Evolutionary conservation across 2,329 filamentous ascomycete genomes (phyloP).

Genomic region (Dactylellina sp.): DNA sequence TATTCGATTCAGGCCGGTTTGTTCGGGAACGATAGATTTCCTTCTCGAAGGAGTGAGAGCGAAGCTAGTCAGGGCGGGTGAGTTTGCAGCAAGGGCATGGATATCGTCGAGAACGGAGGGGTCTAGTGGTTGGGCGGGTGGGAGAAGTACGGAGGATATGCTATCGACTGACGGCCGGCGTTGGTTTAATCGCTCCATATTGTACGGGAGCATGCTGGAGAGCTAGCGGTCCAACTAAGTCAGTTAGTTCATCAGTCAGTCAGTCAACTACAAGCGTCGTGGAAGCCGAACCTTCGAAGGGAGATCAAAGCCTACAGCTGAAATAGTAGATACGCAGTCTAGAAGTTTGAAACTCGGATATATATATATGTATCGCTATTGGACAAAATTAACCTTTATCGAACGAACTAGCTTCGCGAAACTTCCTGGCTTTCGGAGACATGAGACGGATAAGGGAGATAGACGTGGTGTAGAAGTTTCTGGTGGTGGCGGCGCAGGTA

Average conservation of each 20-base stretch:
- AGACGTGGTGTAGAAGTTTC: constrained; percentile 2
- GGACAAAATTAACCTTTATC: constrained; percentile 42
- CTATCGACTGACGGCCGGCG: constrained; percentile 51
- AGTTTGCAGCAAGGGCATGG: constrained; percentile 49
- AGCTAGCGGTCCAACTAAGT: constrained; percentile 6
- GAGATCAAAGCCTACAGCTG: constrained; percentile 22
- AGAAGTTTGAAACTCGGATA: not conserved
- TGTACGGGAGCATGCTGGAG: constrained; percentile 1
- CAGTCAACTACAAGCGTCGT: constrained; percentile 4
- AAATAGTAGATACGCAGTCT: not conserved
- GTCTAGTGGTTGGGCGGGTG: constrained; percentile 47
- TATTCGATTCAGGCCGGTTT: constrained; percentile 52
- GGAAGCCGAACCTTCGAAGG: not conserved
- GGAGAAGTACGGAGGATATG: constrained; percentile 43
- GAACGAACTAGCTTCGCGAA: constrained; percentile 48
- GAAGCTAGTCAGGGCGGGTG: constrained; percentile 45
- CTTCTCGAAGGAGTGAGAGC: constrained; percentile 43
- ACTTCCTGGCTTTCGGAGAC: constrained; percentile 37
- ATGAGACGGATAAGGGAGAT: constrained; percentile 34
- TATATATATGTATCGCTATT: constrained; percentile 7
- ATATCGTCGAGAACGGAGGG: constrained; percentile 52
- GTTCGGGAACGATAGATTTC: constrained; percentile 42
- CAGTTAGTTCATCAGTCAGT: constrained; percentile 3
- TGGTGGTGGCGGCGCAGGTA: constrained; percentile 12
- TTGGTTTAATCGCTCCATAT: constrained; percentile 42